phyloP scores from a whole-genome alignment of 768 basidiomycete genomes.

The Galerina marginata region DNA sequence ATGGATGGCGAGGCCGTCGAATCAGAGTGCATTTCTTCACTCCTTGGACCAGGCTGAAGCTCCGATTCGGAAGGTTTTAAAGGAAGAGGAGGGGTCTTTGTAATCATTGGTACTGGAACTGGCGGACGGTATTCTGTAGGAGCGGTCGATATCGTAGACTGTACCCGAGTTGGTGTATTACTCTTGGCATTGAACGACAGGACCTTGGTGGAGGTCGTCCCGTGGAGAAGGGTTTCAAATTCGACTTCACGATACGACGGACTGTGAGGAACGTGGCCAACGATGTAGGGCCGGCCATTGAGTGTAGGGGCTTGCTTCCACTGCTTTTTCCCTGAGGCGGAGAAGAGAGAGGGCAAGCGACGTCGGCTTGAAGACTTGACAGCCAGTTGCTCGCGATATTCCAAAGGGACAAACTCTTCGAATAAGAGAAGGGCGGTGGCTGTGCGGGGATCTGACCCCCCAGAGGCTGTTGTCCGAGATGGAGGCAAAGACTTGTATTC shows the following conservation, averaged over 20 bases:
- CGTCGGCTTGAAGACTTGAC: constrained; percentile 54
- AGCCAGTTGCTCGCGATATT: constrained; percentile 81
- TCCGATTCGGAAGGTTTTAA: constrained; percentile 27
- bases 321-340: constrained; percentile 56
- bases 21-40: constrained; percentile 41
- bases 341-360: constrained; percentile 75
- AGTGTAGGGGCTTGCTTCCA: constrained; percentile 87
- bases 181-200: constrained; percentile 42
- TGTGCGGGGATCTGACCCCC: constrained; percentile 69
- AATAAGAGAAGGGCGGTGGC: constrained; percentile 78
- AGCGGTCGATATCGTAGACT: neutral
- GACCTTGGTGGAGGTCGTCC: constrained; percentile 51
- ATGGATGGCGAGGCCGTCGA: constrained; percentile 33
- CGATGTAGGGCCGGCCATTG: constrained; percentile 79
- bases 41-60: constrained; percentile 31
- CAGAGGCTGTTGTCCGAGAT: constrained; percentile 40
- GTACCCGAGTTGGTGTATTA: too few relatives aligned
- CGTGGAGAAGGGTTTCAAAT: constrained; percentile 76
- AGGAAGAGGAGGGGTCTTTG: constrained; percentile 24
- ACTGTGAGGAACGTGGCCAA: constrained; percentile 59
- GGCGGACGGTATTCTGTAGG: constrained; percentile 10
- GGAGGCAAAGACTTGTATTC: constrained; percentile 83
- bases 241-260: constrained; percentile 69
- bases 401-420: constrained; percentile 92
- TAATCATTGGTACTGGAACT: constrained; percentile 24